Percentiles rank a stretch among this genome's conserved stretches.
Evolutionary conservation across 1,139 yeast species (phyloP).

Genomic region (Geotrichum carabidarum): DNA sequence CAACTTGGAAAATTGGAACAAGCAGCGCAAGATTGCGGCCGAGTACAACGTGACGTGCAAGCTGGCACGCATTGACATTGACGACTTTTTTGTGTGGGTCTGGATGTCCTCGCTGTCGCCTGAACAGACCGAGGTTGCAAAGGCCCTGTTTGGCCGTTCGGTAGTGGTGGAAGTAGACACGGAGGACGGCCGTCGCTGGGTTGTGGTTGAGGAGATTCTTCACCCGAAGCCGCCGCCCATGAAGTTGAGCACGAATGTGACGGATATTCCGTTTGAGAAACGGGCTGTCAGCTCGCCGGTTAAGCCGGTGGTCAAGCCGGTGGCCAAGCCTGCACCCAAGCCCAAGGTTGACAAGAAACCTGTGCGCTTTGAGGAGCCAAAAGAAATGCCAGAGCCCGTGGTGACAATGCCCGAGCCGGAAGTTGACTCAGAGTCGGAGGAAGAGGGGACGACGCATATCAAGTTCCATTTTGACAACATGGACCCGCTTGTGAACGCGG

Average conservation of each 20-base stretch:
- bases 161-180: slow-evolving; percentile 62
- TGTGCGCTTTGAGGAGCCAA: neutral
- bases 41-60: slow-evolving; percentile 43
- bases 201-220: slow-evolving; percentile 59
- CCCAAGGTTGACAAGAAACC: neutral
- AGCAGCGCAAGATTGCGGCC: slow-evolving; percentile 16
- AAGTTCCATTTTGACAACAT: slow-evolving; percentile 19
- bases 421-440: neutral
- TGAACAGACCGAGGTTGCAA: slow-evolving; percentile 64
- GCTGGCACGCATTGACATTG: slow-evolving; percentile 65
- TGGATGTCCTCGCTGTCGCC: slow-evolving; percentile 77
- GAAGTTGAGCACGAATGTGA: slow-evolving; percentile 18
- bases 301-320: slow-evolving; percentile 1
- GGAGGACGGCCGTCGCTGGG: slow-evolving; percentile 64
- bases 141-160: slow-evolving; percentile 72
- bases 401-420: slow-evolving; percentile 3
- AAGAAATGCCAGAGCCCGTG: neutral
- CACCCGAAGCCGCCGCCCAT: slow-evolving; percentile 30
- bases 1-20: slow-evolving; percentile 13
- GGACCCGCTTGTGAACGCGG: slow-evolving; percentile 24
- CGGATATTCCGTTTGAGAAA: slow-evolving; percentile 14
- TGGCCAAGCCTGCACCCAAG: neutral
- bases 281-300: neutral
- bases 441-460: slow-evolving; percentile 3
- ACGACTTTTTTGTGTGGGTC: slow-evolving; percentile 87